A percentile compares a stretch with the other conserved stretches of the same genome.
These are phyloP conservation scores for Sugiyamaella sp. DNA, from an alignment of 1,139 yeast species.

Conservation along the genomic window DNA sequence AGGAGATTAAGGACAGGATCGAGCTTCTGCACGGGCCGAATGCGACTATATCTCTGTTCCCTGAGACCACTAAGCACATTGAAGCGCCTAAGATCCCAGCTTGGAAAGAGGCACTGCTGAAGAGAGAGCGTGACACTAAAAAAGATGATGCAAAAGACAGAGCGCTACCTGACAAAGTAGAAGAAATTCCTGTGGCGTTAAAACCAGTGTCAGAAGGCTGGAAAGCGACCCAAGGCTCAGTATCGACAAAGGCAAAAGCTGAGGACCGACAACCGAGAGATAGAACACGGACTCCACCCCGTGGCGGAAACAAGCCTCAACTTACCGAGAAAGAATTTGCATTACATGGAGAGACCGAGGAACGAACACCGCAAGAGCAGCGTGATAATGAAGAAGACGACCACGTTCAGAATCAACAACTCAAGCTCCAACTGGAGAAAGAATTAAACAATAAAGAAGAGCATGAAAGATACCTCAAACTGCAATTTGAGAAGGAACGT, in stretches of 20 bases:
- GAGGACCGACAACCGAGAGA: too few relatives aligned
- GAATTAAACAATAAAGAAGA: slow-evolving; percentile 8
- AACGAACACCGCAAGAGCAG: neutral
- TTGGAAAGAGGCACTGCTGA: slow-evolving; percentile 14
- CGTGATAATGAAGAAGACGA: neutral
- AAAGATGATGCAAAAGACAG: neutral
- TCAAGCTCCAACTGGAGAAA: slow-evolving; percentile 8
- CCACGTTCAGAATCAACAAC: neutral
- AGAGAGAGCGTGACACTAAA: neutral
- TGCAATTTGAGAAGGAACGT: slow-evolving; percentile 5
- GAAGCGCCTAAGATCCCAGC: slow-evolving; percentile 18
- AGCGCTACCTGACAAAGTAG: too few relatives aligned
- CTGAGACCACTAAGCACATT: slow-evolving; percentile 6
- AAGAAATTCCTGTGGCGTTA: too few relatives aligned
- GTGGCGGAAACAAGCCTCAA: too few relatives aligned
- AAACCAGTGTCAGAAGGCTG: too few relatives aligned
- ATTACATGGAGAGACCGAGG: too few relatives aligned
- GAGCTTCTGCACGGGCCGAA: slow-evolving; percentile 30
- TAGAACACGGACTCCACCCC: too few relatives aligned
- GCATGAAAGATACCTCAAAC: slow-evolving; percentile 13
- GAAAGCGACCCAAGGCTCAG: too few relatives aligned
- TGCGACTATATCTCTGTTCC: slow-evolving; percentile 21
- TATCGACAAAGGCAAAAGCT: too few relatives aligned
- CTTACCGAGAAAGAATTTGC: too few relatives aligned
- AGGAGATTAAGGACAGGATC: slow-evolving; percentile 31